Conservation (phyloP, 2,329 filamentous ascomycete genomes). For the Neonectria hederae region DNA sequence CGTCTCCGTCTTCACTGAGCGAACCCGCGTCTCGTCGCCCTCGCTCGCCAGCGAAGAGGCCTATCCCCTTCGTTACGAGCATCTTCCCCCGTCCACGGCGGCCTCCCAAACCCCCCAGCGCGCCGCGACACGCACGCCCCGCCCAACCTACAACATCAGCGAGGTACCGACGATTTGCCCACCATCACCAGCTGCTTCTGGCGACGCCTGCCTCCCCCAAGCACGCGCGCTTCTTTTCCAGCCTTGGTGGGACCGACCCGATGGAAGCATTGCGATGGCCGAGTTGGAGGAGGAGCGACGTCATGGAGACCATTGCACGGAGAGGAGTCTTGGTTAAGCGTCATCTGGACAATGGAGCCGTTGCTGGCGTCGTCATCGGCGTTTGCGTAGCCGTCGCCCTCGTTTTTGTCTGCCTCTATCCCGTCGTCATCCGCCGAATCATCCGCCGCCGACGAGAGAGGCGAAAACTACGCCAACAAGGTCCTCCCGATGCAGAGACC, state of each 20-base stretch:
- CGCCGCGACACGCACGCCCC: slow-evolving; percentile 32
- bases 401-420: slow-evolving; percentile 51
- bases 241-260: slow-evolving; percentile 25
- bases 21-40: slow-evolving; percentile 29
- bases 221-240: slow-evolving; percentile 13
- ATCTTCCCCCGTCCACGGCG: slow-evolving; percentile 32
- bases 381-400: slow-evolving; percentile 47
- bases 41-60: slow-evolving; percentile 30
- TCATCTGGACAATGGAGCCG: slow-evolving; percentile 46
- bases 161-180: slow-evolving; percentile 27
- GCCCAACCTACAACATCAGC: slow-evolving; percentile 28
- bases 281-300: slow-evolving; percentile 38
- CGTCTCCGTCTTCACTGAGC: slow-evolving; percentile 13
- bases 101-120: slow-evolving; percentile 35
- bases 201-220: slow-evolving; percentile 22
- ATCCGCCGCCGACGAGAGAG: slow-evolving; percentile 41
- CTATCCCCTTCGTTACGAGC: slow-evolving; percentile 23
- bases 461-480: slow-evolving; percentile 26
- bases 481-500: slow-evolving; percentile 40
- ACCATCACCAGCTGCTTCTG: slow-evolving; percentile 30
- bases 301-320: slow-evolving; percentile 32
- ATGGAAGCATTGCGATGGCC: slow-evolving; percentile 35
- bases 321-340: slow-evolving; percentile 40
- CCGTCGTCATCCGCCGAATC: slow-evolving; percentile 48
- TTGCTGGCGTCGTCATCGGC: slow-evolving; percentile 52